Base-by-base conservation (phyloP, 164 flowering plant species). In the Tetrastigma voinierianum region DNA sequence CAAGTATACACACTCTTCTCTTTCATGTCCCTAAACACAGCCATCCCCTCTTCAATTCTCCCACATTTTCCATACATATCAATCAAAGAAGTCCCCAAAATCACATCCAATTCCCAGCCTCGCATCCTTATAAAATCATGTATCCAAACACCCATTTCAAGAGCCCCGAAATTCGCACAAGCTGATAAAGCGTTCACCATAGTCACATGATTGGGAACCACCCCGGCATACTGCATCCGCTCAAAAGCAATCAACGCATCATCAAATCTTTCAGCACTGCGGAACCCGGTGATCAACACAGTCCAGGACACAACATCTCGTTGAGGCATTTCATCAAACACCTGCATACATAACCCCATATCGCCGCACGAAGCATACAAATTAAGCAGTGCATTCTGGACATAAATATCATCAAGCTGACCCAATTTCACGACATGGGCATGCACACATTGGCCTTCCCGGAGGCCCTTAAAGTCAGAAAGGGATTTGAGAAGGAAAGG, bases 61-160 rank as follows among this genome's bases (percentile, higher is more conserved):
- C 95, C 90, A 51, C 91, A 87, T 71, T 80, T 84, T 21, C 72
- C 82, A 61, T 86, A 86, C 95, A 87, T 84, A 52, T 82, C 89
- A 44, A 89, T 49, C 82, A 87, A 77, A 7, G 84, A 59, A 52
- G 89, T 87, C 13, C 89, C 90, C 64, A 87, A 52, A n/a, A 83
- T 72, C 74, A 84, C 84, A 78, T 87, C 87, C 77, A 83, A 44
- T 44, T 81, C 84, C 87, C 86, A 85, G 24, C 78, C 78, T 25
- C 61, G 72, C 43, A 71, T 77, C 55, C 24, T 73, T 51, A 89
- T 69, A 59, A 62, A 81, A 1, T 78, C 83, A 74, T 85, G 82
- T 21, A 84, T 77, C 87, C 91, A 84, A 43, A 75, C 61, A 20
- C 90, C 94, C 84, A 77, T 80, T 55, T 80, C 84, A 61, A 84